Evolutionary conservation across 2,329 filamentous ascomycete species (phyloP).

Genomic region (Colletotrichum aenigma): DNA sequence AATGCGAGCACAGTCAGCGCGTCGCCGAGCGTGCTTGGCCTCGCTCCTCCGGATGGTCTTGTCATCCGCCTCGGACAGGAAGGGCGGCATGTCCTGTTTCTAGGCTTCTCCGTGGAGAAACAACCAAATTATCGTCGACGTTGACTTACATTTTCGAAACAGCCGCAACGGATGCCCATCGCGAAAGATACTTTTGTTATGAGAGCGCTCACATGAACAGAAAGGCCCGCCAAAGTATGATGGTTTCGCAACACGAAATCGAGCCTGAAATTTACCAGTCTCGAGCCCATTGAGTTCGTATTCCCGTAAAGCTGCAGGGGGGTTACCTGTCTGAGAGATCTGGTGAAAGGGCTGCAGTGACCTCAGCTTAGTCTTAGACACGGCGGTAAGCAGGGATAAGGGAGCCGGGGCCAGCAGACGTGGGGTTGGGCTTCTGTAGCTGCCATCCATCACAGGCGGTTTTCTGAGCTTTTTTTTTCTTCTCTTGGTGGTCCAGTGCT

Average conservation of each 20-base stretch:
- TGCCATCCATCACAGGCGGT: background rate
- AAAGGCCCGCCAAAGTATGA: background rate
- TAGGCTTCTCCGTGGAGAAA: background rate
- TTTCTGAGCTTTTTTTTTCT: background rate
- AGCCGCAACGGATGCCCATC: background rate
- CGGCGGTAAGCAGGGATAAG: constrained; percentile 4
- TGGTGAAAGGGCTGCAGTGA: background rate
- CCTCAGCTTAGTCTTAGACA: background rate
- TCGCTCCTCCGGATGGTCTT: background rate
- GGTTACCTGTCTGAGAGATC: background rate
- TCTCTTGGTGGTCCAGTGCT: background rate
- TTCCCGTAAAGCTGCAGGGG: background rate
- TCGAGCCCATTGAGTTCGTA: constrained; percentile 1
- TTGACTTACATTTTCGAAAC: background rate
- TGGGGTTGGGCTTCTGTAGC: constrained; percentile 11
- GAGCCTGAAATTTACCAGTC: background rate
- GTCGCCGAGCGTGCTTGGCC: background rate
- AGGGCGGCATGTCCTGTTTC: background rate
- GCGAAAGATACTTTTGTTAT: background rate
- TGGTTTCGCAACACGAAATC: background rate
- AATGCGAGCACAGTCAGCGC: constrained; percentile 11
- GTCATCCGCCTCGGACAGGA: background rate
- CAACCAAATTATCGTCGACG: background rate
- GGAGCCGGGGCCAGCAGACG: background rate
- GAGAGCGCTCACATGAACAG: background rate